phyloP scores from a whole-genome alignment of 1,139 yeast genomes.

The Geotrichum aggregatum region DNA sequence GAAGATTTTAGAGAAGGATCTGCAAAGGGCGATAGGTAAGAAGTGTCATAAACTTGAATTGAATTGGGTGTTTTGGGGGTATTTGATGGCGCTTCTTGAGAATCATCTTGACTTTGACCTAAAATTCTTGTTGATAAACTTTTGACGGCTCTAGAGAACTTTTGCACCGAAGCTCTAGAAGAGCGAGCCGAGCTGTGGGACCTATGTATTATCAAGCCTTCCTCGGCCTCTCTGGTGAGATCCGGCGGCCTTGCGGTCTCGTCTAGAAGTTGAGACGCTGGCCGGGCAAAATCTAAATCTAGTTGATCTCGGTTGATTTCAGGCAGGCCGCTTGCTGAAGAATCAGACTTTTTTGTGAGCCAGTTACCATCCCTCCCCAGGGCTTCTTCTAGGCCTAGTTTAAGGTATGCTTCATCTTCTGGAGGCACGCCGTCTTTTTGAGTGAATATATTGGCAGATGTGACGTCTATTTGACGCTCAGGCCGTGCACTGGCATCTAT shows the following conservation, averaged over 20 bases:
- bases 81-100: not conserved
- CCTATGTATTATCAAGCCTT: not conserved
- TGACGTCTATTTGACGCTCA: not conserved
- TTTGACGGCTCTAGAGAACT: conserved; percentile 15
- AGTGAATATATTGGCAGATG: conserved; percentile 1
- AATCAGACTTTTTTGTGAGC: conserved; percentile 7
- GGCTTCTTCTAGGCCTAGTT: conserved; percentile 29
- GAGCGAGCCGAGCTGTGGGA: not conserved
- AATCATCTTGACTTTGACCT: conserved; percentile 6
- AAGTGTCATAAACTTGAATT: not conserved
- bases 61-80: not conserved
- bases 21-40: not conserved
- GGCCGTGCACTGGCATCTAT: conserved; percentile 3
- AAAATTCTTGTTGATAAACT: conserved; percentile 10
- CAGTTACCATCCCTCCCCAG: conserved; percentile 28
- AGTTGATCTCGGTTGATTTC: conserved; percentile 6
- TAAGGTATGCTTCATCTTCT: not conserved
- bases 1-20: not conserved
- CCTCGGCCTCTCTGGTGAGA: conserved; percentile 3
- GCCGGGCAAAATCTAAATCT: conserved; percentile 1
- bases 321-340: not conserved
- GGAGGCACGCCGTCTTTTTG: not conserved
- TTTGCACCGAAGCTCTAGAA: conserved; percentile 9
- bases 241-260: not conserved
- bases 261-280: not conserved